Evolutionary conservation across 371 early-diverging fungal species (phyloP).

Genomic region (Lichtheimia hyalospora): DNA sequence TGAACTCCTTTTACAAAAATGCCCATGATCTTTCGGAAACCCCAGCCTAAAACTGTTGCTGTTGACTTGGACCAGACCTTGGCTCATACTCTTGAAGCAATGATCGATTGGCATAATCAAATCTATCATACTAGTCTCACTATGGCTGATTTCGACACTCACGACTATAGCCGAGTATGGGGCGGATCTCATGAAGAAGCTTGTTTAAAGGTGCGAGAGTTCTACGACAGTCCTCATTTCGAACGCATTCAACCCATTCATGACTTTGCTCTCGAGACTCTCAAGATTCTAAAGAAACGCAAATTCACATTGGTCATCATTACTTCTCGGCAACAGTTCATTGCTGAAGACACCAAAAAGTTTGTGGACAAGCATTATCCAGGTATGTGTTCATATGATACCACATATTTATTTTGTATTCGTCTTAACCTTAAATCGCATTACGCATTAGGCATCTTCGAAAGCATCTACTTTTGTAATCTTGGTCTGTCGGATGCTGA

Average conservation of each 20-base stretch:
- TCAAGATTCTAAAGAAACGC: conserved; percentile 53
- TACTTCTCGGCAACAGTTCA: conserved; percentile 55
- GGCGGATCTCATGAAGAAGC: conserved; percentile 52
- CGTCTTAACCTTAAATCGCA: neutral
- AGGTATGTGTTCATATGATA: conserved; percentile 13
- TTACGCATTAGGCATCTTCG: conserved; percentile 34
- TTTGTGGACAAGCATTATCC: conserved; percentile 29
- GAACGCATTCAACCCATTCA: conserved; percentile 45
- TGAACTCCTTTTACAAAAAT: conserved; percentile 3
- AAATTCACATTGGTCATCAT: conserved; percentile 50
- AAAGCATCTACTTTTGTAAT: conserved; percentile 57
- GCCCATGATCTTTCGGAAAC: conserved; percentile 18
- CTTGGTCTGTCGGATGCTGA: conserved; percentile 46
- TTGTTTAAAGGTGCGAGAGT: conserved; percentile 46
- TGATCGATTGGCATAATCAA: conserved; percentile 51
- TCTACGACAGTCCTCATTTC: conserved; percentile 51
- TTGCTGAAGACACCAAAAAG: conserved; percentile 46
- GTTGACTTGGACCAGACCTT: conserved; percentile 54
- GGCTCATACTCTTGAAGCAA: conserved; percentile 44
- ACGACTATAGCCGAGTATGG: conserved; percentile 47
- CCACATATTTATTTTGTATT: neutral
- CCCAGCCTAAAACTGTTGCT: conserved; percentile 38
- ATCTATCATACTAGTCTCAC: conserved; percentile 38
- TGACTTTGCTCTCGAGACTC: conserved; percentile 52
- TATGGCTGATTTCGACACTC: conserved; percentile 44